Evolutionary conservation across 345 rosid species (phyloP), one percentile per base, ranked within the genome.

Genomic region (Salix caprea): DNA sequence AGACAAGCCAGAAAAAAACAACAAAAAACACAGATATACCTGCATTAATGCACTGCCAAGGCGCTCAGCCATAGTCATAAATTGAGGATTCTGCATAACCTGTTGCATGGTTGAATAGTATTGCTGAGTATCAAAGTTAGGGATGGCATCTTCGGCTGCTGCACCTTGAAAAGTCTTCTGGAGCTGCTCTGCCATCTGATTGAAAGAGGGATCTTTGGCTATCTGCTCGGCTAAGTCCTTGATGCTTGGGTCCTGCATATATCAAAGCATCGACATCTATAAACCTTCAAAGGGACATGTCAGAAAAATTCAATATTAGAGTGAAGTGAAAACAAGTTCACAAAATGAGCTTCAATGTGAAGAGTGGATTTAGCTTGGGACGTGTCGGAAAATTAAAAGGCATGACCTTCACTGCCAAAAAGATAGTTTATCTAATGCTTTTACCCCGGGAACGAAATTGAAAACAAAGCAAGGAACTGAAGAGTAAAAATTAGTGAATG

Each of bases 31-130:
- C 40, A 3, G 40, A 2, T 14, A 7, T 78, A 91, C 99, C 99
- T 93, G 92, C 86, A 96, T 90, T 71, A 96, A 80, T 36, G 97
- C 95, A 86, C 28, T 86, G 67, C 98, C 99, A 81, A 96, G 98
- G 60, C 86, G 92, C 85, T 96, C 95, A 0, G 99, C 99, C 99
- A 96, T 96, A 19, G 91, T 86, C 93, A 88, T 87, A 84, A 96
- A 93, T 52, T 91, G 95, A 44, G 97, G 99, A 85, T 96, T 96
- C 85, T 94, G 90, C 98, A 96, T 93, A 84, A 96, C 98, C 82
- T 96, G 97, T 71, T 92, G 94, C 96, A 96, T 91, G 13, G 99
- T 96, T 62, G 88, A 71, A 46, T 86, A 81, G 80, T 96, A 96
- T 71, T 92, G 92, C 69, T 92, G 89, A 26, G 91, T 74, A 76